Evolutionary conservation across 345 rosid species (phyloP).

Genomic region (Carallia pectinifolia): DNA sequence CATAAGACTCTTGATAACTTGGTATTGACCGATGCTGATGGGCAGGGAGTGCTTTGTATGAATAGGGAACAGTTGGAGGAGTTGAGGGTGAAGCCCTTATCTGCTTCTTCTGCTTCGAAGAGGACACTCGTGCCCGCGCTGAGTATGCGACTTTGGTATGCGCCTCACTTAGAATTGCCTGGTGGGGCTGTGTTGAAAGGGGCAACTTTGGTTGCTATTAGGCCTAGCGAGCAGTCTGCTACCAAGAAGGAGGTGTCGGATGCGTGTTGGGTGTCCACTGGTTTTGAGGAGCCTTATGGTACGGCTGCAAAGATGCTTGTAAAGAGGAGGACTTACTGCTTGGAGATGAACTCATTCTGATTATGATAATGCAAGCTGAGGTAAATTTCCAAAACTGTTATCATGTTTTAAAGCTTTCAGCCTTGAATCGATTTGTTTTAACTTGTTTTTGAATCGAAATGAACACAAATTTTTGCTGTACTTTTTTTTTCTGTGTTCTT

Average conservation of each 20-base stretch:
- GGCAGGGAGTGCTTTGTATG: slow-evolving; percentile 94
- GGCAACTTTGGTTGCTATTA: slow-evolving; percentile 90
- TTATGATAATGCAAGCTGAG: slow-evolving; percentile 11
- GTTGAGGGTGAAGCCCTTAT: slow-evolving; percentile 81
- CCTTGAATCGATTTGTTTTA: background rate
- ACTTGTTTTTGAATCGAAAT: background rate
- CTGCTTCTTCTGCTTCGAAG: slow-evolving; percentile 89
- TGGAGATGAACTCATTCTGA: slow-evolving; percentile 99
- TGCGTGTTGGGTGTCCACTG: slow-evolving; percentile 72
- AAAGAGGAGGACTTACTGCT: slow-evolving; percentile 86
- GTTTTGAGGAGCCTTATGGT: slow-evolving; percentile 83
- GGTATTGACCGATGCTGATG: slow-evolving; percentile 80
- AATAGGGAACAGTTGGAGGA: slow-evolving; percentile 87
- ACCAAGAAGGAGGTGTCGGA: slow-evolving; percentile 65
- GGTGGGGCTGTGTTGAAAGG: slow-evolving; percentile 81
- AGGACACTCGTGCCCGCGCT: slow-evolving; percentile 92
- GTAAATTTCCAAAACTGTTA: slow-evolving; percentile 15
- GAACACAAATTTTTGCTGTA: background rate
- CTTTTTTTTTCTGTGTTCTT: too few species aligned
- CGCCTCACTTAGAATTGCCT: slow-evolving; percentile 76
- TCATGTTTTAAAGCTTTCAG: background rate
- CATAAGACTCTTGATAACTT: slow-evolving; percentile 83
- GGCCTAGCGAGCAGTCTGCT: slow-evolving; percentile 69
- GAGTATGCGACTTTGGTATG: slow-evolving; percentile 97
- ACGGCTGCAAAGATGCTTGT: slow-evolving; percentile 87